A percentile compares a stretch with the other conserved stretches of the same genome.
Evolutionary conservation across 2,329 filamentous ascomycete genomes (phyloP).

Genomic region (Dactylellina leptospora): DNA sequence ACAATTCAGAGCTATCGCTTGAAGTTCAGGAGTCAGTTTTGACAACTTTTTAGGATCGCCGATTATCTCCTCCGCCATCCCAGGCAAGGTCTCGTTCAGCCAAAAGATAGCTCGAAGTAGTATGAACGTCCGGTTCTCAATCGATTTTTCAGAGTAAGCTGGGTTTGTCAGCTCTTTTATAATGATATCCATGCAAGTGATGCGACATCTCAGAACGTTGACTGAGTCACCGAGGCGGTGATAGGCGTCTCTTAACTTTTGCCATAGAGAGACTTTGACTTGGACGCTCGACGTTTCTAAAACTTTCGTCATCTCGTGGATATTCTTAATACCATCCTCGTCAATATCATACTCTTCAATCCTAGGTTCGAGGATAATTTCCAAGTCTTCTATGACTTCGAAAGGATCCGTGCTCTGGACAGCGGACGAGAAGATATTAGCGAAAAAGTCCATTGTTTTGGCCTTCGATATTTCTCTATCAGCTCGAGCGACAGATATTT

Average conservation of each 20-base stretch:
- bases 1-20: conserved; percentile 76
- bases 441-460: conserved; percentile 95
- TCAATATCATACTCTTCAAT: conserved; percentile 57
- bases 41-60: conserved; percentile 31
- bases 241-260: conserved; percentile 84
- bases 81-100: conserved; percentile 60
- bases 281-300: conserved; percentile 82
- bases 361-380: conserved; percentile 82
- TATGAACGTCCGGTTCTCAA: conserved; percentile 72
- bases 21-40: conserved; percentile 67
- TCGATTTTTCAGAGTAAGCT: conserved; percentile 66
- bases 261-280: conserved; percentile 86
- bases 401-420: conserved; percentile 78
- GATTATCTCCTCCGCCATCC: conserved; percentile 47
- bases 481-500: conserved; percentile 81
- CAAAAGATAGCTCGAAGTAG: conserved; percentile 65
- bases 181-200: conserved; percentile 86
- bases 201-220: conserved; percentile 85
- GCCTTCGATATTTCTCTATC: conserved; percentile 91
- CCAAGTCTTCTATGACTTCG: conserved; percentile 86
- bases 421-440: conserved; percentile 80
- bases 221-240: conserved; percentile 82
- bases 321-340: conserved; percentile 62
- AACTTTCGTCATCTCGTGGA: conserved; percentile 85
- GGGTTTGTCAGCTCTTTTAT: conserved; percentile 73